Conservation (phyloP, 495 filamentous ascomycete species). For the Podospora australis region DNA sequence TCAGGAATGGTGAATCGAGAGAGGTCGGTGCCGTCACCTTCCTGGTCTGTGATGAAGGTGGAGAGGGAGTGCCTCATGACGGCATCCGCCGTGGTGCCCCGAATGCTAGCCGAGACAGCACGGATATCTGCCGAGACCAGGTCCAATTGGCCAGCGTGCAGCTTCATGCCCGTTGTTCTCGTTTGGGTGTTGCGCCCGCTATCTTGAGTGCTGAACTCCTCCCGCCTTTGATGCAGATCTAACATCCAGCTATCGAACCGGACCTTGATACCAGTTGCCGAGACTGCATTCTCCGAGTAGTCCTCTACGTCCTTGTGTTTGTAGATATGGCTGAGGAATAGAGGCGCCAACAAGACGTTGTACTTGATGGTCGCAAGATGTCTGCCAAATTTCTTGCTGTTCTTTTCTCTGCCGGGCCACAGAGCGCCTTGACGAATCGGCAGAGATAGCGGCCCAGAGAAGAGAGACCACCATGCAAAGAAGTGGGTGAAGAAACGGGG, state of each 20-base stretch:
- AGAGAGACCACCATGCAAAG: constrained; percentile 96
- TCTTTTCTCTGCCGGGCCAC: constrained; percentile 88
- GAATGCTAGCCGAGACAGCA: constrained; percentile 86
- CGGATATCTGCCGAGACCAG: constrained; percentile 88
- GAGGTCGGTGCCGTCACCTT: constrained; percentile 53
- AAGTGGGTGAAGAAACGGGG: constrained; percentile 98
- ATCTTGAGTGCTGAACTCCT: constrained; percentile 77
- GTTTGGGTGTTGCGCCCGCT: constrained; percentile 63
- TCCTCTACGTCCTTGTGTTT: constrained; percentile 96
- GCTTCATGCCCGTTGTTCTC: constrained; percentile 85
- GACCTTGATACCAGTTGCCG: constrained; percentile 89
- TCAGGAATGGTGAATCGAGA: constrained; percentile 92
- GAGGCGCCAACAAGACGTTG: constrained; percentile 80
- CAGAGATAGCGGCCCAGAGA: constrained; percentile 89
- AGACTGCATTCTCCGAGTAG: constrained; percentile 68
- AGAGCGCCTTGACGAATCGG: constrained; percentile 86
- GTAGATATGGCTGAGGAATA: constrained; percentile 95
- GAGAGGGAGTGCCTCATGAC: constrained; percentile 55
- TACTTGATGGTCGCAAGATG: constrained; percentile 98
- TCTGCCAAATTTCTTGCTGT: constrained; percentile 95
- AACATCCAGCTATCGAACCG: constrained; percentile 92
- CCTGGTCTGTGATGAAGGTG: constrained; percentile 42
- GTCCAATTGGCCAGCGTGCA: constrained; percentile 88
- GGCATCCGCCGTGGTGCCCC: constrained; percentile 66
- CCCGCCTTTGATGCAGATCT: constrained; percentile 89